Evolutionary conservation across 352 stramenopile genomes (phyloP), one percentile per base, ranked within the genome.

Genomic region (Globisporangium yorkense): DNA sequence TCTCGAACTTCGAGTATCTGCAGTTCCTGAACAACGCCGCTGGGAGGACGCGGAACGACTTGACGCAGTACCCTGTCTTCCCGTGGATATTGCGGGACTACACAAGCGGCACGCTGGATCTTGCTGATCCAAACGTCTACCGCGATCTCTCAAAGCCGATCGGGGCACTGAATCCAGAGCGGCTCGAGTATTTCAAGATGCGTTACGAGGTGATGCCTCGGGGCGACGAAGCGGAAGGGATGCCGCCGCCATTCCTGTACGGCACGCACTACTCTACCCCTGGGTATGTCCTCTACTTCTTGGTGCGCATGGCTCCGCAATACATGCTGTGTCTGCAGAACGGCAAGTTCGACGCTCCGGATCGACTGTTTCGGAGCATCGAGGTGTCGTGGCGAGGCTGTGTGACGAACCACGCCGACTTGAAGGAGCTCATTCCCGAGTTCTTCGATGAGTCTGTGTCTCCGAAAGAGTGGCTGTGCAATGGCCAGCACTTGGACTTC

Each of bases 401-500:
- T 41, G 16, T 86, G 10, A 83, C 74, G 21, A 93, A 88, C 48
- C 86, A 97, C 33, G 89, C 89, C 1, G 97, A 99, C 70, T 80
- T 99, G 8, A 99, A 99, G 74, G 97, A 99, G 72, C 77, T 99
- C 12, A 99, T 97, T 37, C 97, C 97, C 2, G 97, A 99, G 73
- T 99, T 98, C 74, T 99, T 97, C 66, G 96, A 96, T 35, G 88
- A 87, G 20, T 75, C 87, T 29, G 74, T 96, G 8, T 56, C 69
- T 35, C 60, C 79, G 3, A 70, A 80, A 15, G 74, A 89, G 18
- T 99, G 99, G 81, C 73, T 99, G 37, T 75, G 80, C 57, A 99
- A 99, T 68, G 65, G 59, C 0, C 98, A 98, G 60, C 80, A 97
- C 54, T 90, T 99, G 33, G 94, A 98, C 62, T 83, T 99, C 15